Evolutionary conservation across 2,329 filamentous ascomycete genomes (phyloP), one percentile per base, ranked within the genome.

Genomic region (Colletotrichum graminicola): DNA sequence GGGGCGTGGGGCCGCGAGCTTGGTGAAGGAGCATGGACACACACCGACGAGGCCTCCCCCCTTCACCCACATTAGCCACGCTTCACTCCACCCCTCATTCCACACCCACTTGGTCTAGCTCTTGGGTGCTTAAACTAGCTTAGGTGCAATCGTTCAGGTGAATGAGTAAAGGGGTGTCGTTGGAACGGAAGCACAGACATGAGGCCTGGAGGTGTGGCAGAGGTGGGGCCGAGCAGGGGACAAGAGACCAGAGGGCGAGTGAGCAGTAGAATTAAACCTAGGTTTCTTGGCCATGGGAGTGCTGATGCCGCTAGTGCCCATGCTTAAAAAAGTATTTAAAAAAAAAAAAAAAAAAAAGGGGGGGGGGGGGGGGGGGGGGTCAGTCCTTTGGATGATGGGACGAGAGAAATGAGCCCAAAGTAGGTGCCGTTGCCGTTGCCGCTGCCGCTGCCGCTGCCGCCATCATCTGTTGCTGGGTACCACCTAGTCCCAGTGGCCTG

Each of bases 381-480:
- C 12, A 45, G 64, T 68, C 68, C 52, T 67, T 67, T 43, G 51
- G 8, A 11, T 29, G 68, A 71, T 67, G 57, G 68, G 68, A 71
- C 52, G 68, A 71, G 57, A 71, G 64, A 71, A 71, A 71, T 68
- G 68, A 71, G 68, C 34, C 67, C 49, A 63, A 54, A 47, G 68
- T 45, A 49, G 26, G 57, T 47, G 41, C 39, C 41, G 12, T 47
- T 21, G 29, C 51, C 29, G 16, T 7, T 52, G 23, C 49, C n/a
- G 52, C 21, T 55, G 52, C 52, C 32, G 55, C 26, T 56, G 62
- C 52, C 32, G 55, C 26, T 51, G 62, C 39, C 45, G 47, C 62
- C 62, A 43, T 59, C 63, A 62, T 34, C 43, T 23, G 56, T 61
- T 49, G 32, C 57, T 47, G 21, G 14, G 29, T 14, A 34, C 26